Percentiles rank a stretch among this genome's conserved stretches.
Conservation (phyloP, 2,329 filamentous ascomycete genomes). For the Ilyonectria sp. region DNA sequence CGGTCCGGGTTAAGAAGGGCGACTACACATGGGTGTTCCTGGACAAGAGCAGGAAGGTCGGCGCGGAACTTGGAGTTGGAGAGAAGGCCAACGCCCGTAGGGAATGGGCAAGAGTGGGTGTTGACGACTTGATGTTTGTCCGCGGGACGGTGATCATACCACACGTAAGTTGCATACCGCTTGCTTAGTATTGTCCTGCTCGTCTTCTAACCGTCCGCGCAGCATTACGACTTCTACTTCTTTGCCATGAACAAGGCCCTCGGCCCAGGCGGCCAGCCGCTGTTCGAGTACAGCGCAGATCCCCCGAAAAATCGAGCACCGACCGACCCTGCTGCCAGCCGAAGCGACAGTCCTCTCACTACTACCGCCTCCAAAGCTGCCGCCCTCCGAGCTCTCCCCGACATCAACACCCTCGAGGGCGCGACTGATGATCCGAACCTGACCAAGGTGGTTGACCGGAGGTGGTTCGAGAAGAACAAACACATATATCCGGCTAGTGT, state of each 20-base stretch:
- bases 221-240: conserved; percentile 99
- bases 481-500: conserved; percentile 97
- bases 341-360: conserved; percentile 38
- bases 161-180: conserved; percentile 76
- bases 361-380: conserved; percentile 56
- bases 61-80: conserved; percentile 84
- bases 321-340: conserved; percentile 14
- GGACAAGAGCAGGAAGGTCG: conserved; percentile 91
- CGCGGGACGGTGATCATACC: conserved; percentile 92
- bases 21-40: conserved; percentile 94
- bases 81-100: conserved; percentile 76
- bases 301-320: conserved; percentile 56
- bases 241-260: conserved; percentile 91
- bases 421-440: conserved; percentile 81
- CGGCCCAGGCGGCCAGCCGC: conserved; percentile 77
- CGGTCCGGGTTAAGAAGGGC: conserved; percentile 91
- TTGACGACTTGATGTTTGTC: conserved; percentile 96
- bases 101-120: conserved; percentile 93
- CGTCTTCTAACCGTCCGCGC: conserved; percentile 41
- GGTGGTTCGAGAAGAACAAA: conserved; percentile 98
- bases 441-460: conserved; percentile 94
- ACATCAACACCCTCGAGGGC: conserved; percentile 78
- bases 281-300: conserved; percentile 83
- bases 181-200: conserved; percentile 20
- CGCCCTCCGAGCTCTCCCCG: conserved; percentile 57